A percentile compares a stretch with the other conserved stretches of the same genome.
Conservation (phyloP, 106 monocot species). For the Dioscorea alata region DNA sequence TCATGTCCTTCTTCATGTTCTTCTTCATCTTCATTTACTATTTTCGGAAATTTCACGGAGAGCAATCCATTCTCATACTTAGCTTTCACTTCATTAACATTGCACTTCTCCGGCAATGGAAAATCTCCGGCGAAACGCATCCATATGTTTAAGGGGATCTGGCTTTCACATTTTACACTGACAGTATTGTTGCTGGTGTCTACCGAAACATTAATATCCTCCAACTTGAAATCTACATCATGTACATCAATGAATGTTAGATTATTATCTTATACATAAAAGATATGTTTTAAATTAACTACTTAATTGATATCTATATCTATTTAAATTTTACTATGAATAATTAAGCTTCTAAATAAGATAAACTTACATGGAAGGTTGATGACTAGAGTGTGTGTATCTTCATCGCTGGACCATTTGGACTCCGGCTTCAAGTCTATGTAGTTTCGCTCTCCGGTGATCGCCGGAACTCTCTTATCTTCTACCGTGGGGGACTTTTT, state of each 20-base stretch:
- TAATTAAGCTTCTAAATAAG: too few species aligned
- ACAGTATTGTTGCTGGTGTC: not conserved
- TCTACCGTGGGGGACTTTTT: too few species aligned
- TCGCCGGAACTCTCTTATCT: too few species aligned
- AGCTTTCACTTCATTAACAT: not conserved
- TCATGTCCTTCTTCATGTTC: too few species aligned
- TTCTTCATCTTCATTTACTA: not conserved
- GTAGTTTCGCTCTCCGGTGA: not conserved
- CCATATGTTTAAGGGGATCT: not conserved
- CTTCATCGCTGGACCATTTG: not conserved
- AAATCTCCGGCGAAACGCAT: not conserved
- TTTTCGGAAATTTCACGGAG: slow-evolving; percentile 3
- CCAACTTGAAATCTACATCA: slow-evolving; percentile 7
- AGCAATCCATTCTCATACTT: slow-evolving; percentile 5
- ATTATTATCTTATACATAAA: too few species aligned
- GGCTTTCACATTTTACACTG: not conserved
- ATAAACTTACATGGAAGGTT: not conserved
- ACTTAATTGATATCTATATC: too few species aligned
- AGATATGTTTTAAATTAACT: too few species aligned
- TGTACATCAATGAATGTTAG: not conserved
- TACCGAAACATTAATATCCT: slow-evolving; percentile 1
- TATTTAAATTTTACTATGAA: too few species aligned
- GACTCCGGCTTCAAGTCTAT: not conserved
- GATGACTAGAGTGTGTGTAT: slow-evolving; percentile 1
- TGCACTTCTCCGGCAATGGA: not conserved